These are phyloP conservation scores for Alloteropsis semialata DNA, from an alignment of 176 grass and related monocot species.

Conservation along the genomic window DNA sequence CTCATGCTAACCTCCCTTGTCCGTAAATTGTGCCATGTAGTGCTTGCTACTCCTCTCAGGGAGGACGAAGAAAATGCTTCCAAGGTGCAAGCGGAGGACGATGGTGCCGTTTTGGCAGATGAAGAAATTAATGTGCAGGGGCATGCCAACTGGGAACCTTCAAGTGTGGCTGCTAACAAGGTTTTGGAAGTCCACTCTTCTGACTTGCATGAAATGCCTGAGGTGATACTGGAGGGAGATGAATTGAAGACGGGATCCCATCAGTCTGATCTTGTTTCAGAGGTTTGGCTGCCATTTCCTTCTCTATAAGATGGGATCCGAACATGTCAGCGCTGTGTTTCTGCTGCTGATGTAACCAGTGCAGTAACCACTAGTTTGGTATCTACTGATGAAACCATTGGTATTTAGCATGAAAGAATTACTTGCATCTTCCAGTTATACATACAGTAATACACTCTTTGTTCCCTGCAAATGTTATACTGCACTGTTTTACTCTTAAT, in stretches of 20 bases:
- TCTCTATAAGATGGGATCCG: background rate
- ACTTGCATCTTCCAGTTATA: background rate
- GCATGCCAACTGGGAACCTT: slow-evolving; percentile 5
- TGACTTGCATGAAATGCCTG: slow-evolving; percentile 2
- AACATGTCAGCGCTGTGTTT: background rate
- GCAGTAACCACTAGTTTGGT: background rate
- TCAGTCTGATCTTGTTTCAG: slow-evolving; percentile 19
- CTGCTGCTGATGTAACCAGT: background rate
- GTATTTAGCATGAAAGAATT: background rate
- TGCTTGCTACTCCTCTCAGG: slow-evolving; percentile 20
- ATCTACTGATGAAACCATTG: background rate
- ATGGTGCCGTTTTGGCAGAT: background rate
- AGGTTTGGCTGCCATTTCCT: slow-evolving; percentile 25
- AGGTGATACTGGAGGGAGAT: slow-evolving; percentile 25
- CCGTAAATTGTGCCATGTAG: slow-evolving; percentile 24
- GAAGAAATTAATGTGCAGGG: slow-evolving; percentile 24
- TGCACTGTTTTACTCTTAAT: background rate
- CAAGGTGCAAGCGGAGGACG: background rate
- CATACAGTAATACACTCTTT: background rate
- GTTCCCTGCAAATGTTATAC: slow-evolving; percentile 12
- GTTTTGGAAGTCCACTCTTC: slow-evolving; percentile 11
- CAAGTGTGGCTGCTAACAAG: background rate
- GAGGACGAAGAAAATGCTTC: slow-evolving; percentile 25
- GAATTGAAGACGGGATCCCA: slow-evolving; percentile 2
- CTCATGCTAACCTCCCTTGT: background rate